A percentile compares a stretch with the other conserved stretches of the same genome.
Conservation (phyloP, 768 basidiomycete species). For the Phanerodontia chrysosporium region DNA sequence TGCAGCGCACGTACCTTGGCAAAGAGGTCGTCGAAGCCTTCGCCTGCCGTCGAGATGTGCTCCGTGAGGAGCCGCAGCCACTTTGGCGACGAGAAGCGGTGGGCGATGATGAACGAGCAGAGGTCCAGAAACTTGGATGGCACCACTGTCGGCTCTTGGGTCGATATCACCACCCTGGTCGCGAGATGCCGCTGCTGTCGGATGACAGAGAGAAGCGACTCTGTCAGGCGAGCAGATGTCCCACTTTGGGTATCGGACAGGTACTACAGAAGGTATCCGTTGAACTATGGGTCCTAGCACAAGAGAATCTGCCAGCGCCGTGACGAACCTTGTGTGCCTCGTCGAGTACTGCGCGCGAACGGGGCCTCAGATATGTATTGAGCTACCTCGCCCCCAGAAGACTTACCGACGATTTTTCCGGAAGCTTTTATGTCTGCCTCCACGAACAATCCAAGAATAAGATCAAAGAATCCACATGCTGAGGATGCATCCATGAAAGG, state of each 20-base stretch:
- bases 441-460: constrained; percentile 61
- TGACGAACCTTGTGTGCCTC: constrained; percentile 78
- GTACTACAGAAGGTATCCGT: constrained; percentile 39
- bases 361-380: not conserved
- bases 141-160: constrained; percentile 75
- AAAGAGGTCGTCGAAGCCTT: constrained; percentile 67
- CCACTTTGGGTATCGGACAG: constrained; percentile 41
- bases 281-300: not conserved
- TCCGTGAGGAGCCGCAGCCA: constrained; percentile 70
- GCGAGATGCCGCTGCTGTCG: constrained; percentile 70
- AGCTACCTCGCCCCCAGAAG: not conserved
- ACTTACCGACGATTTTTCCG: constrained; percentile 50
- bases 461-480: constrained; percentile 70
- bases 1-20: constrained; percentile 59
- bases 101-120: constrained; percentile 59
- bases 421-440: constrained; percentile 48
- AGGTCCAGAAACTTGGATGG: constrained; percentile 65
- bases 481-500: constrained; percentile 66
- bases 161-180: constrained; percentile 70
- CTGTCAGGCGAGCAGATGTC: constrained; percentile 48
- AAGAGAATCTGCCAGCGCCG: too few relatives aligned
- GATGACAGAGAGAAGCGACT: constrained; percentile 54
- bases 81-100: constrained; percentile 69
- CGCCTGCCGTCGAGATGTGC: constrained; percentile 56
- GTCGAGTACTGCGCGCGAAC: constrained; percentile 44